Evolutionary conservation across 2,329 filamentous ascomycete species (phyloP).

Genomic region (Mariannaea sp.): DNA sequence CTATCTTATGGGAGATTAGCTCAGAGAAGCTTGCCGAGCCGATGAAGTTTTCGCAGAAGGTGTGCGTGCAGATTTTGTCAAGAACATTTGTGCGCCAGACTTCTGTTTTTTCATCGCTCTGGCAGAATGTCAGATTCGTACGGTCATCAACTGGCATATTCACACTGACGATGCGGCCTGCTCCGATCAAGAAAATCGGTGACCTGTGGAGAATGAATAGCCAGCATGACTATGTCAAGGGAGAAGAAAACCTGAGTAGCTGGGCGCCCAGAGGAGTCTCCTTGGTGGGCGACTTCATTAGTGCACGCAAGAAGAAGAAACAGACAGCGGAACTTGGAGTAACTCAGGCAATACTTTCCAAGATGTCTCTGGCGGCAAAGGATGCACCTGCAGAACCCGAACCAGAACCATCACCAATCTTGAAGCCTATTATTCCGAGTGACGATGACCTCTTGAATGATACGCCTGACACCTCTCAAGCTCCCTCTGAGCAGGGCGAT

Average conservation of each 20-base stretch:
- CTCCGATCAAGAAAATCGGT: constrained; percentile 86
- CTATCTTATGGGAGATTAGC: constrained; percentile 81
- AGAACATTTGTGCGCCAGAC: constrained; percentile 83
- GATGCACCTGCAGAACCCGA: constrained; percentile 43
- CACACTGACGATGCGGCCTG: constrained; percentile 81
- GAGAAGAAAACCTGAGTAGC: constrained; percentile 81
- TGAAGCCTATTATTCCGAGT: constrained; percentile 52
- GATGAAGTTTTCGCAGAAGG: constrained; percentile 82
- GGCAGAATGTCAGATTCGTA: constrained; percentile 82
- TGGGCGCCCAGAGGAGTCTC: constrained; percentile 93
- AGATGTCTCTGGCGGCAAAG: constrained; percentile 53
- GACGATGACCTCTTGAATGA: constrained; percentile 64
- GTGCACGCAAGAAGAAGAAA: constrained; percentile 71
- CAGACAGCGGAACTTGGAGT: constrained; percentile 82
- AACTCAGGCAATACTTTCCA: constrained; percentile 68
- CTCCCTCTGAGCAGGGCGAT: constrained; percentile 42
- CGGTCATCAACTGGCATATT: constrained; percentile 88
- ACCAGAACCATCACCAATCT: constrained; percentile 42
- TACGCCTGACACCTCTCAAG: constrained; percentile 57
- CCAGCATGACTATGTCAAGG: constrained; percentile 92
- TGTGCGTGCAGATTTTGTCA: constrained; percentile 82
- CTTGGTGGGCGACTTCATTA: constrained; percentile 85
- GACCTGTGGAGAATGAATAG: constrained; percentile 98
- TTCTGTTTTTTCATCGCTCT: constrained; percentile 85
- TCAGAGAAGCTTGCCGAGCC: constrained; percentile 85